Evolutionary conservation across 257 asterid genomes (phyloP), one percentile per base, ranked within the genome.

Genomic region (Salvia hispanica): DNA sequence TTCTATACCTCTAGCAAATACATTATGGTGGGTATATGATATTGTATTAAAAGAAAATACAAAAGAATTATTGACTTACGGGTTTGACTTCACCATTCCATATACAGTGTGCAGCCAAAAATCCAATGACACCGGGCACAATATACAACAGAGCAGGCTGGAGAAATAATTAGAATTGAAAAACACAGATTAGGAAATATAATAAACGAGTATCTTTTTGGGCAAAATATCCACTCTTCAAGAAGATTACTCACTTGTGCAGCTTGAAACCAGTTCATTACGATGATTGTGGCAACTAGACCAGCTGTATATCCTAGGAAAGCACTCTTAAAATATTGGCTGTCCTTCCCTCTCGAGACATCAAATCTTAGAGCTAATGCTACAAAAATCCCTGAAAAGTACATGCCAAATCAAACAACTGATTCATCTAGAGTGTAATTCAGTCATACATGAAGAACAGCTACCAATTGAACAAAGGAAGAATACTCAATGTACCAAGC

Each of bases 241-340:
- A 47, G 39, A 72, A 50, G 28, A 46, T 36, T 10, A 58, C 82
- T 52, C 60, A 88, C 99, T 85, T 93, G 99, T 67, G 96, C 99
- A 72, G 99, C 97, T 85, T 93, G 96, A 82, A 88, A 93, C 99
- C 99, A 93, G 79, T 90, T 93, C 99, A 93, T 93, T 66, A 90
- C 94, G 31, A 86, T 44, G 65, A 93, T 93, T 8, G 99, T 93
- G 42, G 79, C 81, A 56, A 86, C 73, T 72, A 93, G 74, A 73
- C 97, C 99, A 52, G 70, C 80, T 39, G 81, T 50, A 54, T 93
- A 90, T 73, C 99, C 99, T 53, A 84, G 74, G 81, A 90, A 93
- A 75, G 96, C 93, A 72, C 99, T 93, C 81, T 78, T 86, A 74
- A 93, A 93, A 78, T 93, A 93, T 58, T 86, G 95, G 79, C 82